These are phyloP conservation scores for Leccinum proliferum DNA, from an alignment of 1,284 basidiomycete species.

Conservation along the genomic window DNA sequence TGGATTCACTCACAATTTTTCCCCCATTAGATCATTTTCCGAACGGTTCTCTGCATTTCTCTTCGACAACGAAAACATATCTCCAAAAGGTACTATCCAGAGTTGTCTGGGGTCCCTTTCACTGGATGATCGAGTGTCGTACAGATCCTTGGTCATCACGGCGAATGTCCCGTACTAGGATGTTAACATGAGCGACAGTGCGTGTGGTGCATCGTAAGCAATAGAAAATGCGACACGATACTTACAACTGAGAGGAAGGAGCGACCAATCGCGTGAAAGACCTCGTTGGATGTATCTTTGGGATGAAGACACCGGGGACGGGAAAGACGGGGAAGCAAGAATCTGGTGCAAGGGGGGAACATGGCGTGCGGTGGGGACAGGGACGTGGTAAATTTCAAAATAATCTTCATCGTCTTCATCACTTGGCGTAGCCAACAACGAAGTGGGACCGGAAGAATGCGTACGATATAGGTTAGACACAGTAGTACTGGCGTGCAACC, in stretches of 20 bases:
- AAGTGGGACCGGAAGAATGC: constrained; percentile 50
- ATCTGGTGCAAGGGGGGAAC: constrained; percentile 10
- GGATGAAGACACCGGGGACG: constrained; percentile 61
- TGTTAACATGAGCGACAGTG: constrained; percentile 3
- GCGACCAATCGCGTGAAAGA: constrained; percentile 64
- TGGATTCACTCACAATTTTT: neutral
- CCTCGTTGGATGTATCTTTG: constrained; percentile 64
- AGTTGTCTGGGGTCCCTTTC: neutral
- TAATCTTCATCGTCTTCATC: constrained; percentile 69
- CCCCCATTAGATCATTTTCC: neutral
- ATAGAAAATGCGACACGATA: constrained; percentile 20
- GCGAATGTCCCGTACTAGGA: constrained; percentile 47
- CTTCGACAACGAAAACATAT: neutral
- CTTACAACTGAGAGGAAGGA: constrained; percentile 68
- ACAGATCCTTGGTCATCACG: constrained; percentile 76
- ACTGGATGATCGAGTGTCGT: neutral
- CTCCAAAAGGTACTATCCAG: neutral
- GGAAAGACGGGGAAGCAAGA: constrained; percentile 40
- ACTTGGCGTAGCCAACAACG: constrained; percentile 55
- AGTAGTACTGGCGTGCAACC: constrained; percentile 74
- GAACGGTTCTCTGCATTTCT: neutral
- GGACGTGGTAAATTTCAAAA: constrained; percentile 45
- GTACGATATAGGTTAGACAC: constrained; percentile 82
- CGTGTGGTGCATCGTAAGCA: constrained; percentile 13
- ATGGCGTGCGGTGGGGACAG: constrained; percentile 14